phyloP scores from a whole-genome alignment of 1,284 basidiomycete species.

The Leccinum angustisporum region DNA sequence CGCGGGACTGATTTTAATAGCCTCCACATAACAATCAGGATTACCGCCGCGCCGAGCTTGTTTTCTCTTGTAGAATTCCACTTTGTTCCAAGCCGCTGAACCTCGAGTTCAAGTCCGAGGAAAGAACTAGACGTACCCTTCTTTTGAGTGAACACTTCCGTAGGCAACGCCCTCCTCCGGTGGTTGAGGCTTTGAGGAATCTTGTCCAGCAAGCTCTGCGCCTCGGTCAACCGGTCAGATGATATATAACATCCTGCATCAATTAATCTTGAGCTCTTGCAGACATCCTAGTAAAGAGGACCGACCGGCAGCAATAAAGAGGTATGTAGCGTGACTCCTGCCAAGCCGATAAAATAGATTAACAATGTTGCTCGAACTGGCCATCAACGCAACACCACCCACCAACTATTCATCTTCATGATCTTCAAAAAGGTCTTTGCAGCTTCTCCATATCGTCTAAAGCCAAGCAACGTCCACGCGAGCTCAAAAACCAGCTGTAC shows the following conservation, averaged over 20 bases:
- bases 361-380: background rate
- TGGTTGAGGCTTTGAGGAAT: slow-evolving; percentile 61
- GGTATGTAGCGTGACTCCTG: slow-evolving; percentile 77
- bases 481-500: slow-evolving; percentile 70
- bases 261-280: slow-evolving; percentile 4
- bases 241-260: slow-evolving; percentile 58
- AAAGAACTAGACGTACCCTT: slow-evolving; percentile 43
- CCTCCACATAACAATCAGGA: slow-evolving; percentile 48
- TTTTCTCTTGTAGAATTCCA: slow-evolving; percentile 72
- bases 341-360: background rate
- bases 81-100: slow-evolving; percentile 38
- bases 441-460: slow-evolving; percentile 63
- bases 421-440: slow-evolving; percentile 65
- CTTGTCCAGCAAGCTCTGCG: slow-evolving; percentile 58
- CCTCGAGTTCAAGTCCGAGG: background rate
- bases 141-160: slow-evolving; percentile 74
- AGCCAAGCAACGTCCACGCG: slow-evolving; percentile 69
- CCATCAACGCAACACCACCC: slow-evolving; percentile 14
- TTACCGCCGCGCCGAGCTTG: slow-evolving; percentile 53
- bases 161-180: slow-evolving; percentile 68
- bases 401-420: slow-evolving; percentile 71
- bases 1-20: slow-evolving; percentile 63
- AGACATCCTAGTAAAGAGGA: background rate
- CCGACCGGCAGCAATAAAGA: slow-evolving; percentile 67
- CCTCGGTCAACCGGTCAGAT: slow-evolving; percentile 49